phyloP scores from a whole-genome alignment of 1,139 yeast genomes.

The Suhomyces bribrorum region DNA sequence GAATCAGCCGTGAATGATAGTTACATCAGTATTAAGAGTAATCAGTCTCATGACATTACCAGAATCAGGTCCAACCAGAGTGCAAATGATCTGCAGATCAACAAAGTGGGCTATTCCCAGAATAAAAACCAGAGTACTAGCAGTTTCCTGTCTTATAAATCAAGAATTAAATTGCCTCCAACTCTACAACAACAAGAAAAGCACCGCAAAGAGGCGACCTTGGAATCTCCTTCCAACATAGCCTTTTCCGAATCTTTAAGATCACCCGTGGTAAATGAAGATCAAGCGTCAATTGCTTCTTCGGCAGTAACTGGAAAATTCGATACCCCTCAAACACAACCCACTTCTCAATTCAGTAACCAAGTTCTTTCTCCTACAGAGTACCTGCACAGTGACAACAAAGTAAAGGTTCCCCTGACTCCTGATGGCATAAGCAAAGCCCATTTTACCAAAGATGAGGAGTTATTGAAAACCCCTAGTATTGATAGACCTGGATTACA shows the following conservation, averaged over 20 bases:
- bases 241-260: constrained; percentile 7
- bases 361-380: constrained; percentile 9
- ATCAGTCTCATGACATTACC: constrained; percentile 7
- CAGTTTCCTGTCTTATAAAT: constrained; percentile 34
- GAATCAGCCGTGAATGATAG: constrained; percentile 5
- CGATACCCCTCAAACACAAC: constrained; percentile 19
- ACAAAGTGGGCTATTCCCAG: constrained; percentile 12
- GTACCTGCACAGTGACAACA: not conserved
- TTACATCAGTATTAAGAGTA: constrained; percentile 8
- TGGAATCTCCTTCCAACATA: constrained; percentile 5
- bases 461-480: constrained; percentile 16
- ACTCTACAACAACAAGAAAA: constrained; percentile 19
- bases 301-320: constrained; percentile 8
- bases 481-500: constrained; percentile 12
- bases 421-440: constrained; percentile 14
- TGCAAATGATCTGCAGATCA: constrained; percentile 3
- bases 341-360: constrained; percentile 15
- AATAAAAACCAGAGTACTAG: constrained; percentile 26
- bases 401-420: constrained; percentile 15
- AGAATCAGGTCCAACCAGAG: constrained; percentile 12
- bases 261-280: constrained; percentile 12
- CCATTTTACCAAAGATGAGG: constrained; percentile 7
- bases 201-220: constrained; percentile 3
- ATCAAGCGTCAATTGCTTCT: constrained; percentile 11
- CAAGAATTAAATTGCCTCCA: constrained; percentile 36